Base-by-base conservation (phyloP, 2,329 filamentous ascomycete species). In the Cyphellophora europaea region DNA sequence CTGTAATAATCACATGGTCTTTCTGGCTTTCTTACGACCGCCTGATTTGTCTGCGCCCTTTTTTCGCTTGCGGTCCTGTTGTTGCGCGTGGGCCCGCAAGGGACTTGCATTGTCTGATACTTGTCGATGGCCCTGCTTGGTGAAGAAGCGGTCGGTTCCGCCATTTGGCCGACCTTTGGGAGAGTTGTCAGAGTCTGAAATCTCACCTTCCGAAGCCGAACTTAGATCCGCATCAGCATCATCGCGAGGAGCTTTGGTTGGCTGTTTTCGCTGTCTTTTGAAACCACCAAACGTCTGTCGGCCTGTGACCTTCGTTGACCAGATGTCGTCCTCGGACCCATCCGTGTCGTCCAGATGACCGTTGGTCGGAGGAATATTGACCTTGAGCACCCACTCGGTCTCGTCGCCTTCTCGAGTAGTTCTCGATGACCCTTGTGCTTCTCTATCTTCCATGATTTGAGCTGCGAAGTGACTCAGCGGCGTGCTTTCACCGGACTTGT, bases 321-420 rank as follows among this genome's bases (percentile, higher is more conserved):
- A 42, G 6, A 44, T 42, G 19, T 44, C 40, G 18, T 47, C 44
- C n/a, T 42, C 40, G 2, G 33, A 28, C 5, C 18, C 15, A 12
- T 33, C 35, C 6, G 10, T 18, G 17, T 10, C 11, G 5, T 30
- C 28, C 5, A 5, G 14, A 6, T 12, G 30, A 19, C 12, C 30
- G 19, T 32, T 19, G 13, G 13, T 19, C 8, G 8, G 8, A 3
- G 37, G 21, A 21, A 34, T 29, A n/a, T 3, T 27, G 12, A 37
- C 27, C 8, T 42, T 41, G 10, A 49, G 36, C n/a, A 49, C 44
- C 47, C 47, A 49, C 32, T 45, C 42, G 13, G 47, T 49, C 23
- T 49, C 44, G 29, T 36, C 44, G 13, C 41, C 36, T 32, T 38
- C 37, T 13, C 23, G 33, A 14, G 37, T 32, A 13, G 33, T 41